These are phyloP conservation scores for Persicaria tinctoria DNA, from an alignment of 148 eudicot species.

Conservation along the genomic window DNA sequence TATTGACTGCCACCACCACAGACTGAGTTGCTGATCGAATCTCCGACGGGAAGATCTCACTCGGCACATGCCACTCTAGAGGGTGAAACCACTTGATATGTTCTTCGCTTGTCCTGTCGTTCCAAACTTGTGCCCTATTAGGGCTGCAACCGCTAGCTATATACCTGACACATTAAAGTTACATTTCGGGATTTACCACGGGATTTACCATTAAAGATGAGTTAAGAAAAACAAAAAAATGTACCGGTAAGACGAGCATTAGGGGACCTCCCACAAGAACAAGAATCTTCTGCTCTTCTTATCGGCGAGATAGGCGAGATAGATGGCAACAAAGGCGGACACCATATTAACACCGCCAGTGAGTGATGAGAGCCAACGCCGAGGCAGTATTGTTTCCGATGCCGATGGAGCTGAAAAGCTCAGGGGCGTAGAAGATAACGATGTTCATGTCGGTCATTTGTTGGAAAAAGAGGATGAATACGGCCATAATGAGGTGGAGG, in stretches of 20 bases:
- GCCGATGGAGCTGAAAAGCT: conserved; percentile 43
- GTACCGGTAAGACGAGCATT: conserved; percentile 68
- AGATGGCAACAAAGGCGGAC: no score
- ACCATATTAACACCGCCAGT: no score
- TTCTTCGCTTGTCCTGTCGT: neutral
- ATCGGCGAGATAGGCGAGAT: no score
- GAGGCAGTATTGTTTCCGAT: no score
- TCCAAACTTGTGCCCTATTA: neutral
- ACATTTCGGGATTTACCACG: no score
- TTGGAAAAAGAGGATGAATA: conserved; percentile 65
- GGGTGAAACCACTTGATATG: neutral
- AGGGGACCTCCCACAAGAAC: conserved; percentile 63
- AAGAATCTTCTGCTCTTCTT: conserved; percentile 54
- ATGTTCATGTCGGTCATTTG: conserved; percentile 80
- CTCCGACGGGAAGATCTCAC: no score
- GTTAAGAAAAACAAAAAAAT: no score
- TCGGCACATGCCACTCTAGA: no score
- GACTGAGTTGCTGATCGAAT: no score
- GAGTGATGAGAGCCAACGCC: no score
- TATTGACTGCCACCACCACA: no score
- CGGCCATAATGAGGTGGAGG: conserved; percentile 71
- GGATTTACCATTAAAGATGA: conserved; percentile 30
- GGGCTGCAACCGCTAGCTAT: no score
- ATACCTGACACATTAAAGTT: neutral
- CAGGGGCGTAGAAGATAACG: conserved; percentile 77